Base-by-base conservation (phyloP, 768 basidiomycete genomes). In the Sutorius australiensis region DNA sequence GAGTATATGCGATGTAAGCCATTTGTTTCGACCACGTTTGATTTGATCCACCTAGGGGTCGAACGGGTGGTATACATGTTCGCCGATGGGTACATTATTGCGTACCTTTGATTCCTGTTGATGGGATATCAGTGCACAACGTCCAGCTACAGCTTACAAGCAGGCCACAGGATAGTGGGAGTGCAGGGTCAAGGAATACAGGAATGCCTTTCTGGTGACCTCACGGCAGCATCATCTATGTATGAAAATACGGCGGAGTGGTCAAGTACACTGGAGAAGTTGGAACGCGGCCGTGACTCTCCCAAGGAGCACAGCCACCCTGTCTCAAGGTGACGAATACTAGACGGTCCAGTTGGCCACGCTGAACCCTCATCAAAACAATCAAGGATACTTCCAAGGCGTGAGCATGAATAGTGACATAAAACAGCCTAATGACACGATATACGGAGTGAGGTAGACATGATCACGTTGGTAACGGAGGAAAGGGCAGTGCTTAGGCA, bases 341-440 rank as follows among this genome's bases (percentile, higher is more conserved):
- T n/a, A n/a, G n/a, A n/a, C n/a, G n/a, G n/a, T n/a, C n/a, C n/a
- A n/a, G n/a, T n/a, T n/a, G n/a, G n/a, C n/a, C n/a, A n/a, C n/a
- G n/a, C 24, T 24, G 24, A 4, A 4, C 24, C 24, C 24, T 4
- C 24, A 24, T 24, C 24, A 24, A 24, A 24, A 24, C 24, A 24
- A 24, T 24, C 24, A 24, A 21, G 19, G 31, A 33, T 10, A 30
- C 34, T 31, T 31, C 48, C 46, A 37, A 48, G 42, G 46, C 40
- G 51, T 54, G 36, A 34, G 42, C 52, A 62, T 61, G 55, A 45
- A 50, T 46, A 50, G 36, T 58, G 51, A 51, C 56, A 61, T 61
- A 55, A 56, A 54, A 58, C 49, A 43, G 51, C 64, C 56, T 61
- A 65, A 50, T 39, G 49, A 56, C 58, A 65, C 58, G 58, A 63